phyloP scores from a whole-genome alignment of 2,329 filamentous ascomycete genomes.

The Domatiomyces globalis region DNA sequence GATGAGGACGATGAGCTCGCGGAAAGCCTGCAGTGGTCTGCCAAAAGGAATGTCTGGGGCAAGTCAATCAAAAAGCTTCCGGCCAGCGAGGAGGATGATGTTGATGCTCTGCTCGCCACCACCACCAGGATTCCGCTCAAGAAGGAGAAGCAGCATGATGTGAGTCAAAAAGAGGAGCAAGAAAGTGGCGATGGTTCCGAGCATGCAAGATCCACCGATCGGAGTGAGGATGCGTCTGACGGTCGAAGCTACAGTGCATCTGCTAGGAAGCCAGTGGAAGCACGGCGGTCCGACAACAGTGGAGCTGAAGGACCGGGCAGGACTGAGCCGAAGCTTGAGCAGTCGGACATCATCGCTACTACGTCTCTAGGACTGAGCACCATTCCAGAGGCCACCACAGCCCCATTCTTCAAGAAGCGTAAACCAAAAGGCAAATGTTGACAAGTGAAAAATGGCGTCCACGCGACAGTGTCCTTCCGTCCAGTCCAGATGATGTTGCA shows the following conservation, averaged over 20 bases:
- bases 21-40: conserved; percentile 20
- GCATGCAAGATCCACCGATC: neutral
- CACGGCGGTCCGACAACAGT: neutral
- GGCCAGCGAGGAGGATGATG: conserved; percentile 26
- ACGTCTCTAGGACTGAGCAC: conserved; percentile 1
- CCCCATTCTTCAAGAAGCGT: conserved; percentile 35
- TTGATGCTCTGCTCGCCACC: conserved; percentile 32
- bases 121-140: conserved; percentile 26
- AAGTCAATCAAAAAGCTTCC: conserved; percentile 29
- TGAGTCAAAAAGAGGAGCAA: neutral
- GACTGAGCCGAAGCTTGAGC: neutral
- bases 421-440: conserved; percentile 26
- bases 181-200: neutral
- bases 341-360: neutral
- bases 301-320: neutral
- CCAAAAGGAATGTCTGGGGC: conserved; percentile 31
- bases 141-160: conserved; percentile 13
- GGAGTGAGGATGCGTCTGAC: too few species aligned
- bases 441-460: neutral
- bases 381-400: conserved; percentile 15
- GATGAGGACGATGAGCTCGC: conserved; percentile 24
- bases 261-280: neutral
- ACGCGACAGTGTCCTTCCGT: neutral
- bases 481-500: neutral
- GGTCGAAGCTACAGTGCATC: too few species aligned